A percentile compares a stretch with the other conserved stretches of the same genome.
These are phyloP conservation scores for Ormosia semicastrata DNA, from an alignment of 306 rosid species.

Conservation along the genomic window DNA sequence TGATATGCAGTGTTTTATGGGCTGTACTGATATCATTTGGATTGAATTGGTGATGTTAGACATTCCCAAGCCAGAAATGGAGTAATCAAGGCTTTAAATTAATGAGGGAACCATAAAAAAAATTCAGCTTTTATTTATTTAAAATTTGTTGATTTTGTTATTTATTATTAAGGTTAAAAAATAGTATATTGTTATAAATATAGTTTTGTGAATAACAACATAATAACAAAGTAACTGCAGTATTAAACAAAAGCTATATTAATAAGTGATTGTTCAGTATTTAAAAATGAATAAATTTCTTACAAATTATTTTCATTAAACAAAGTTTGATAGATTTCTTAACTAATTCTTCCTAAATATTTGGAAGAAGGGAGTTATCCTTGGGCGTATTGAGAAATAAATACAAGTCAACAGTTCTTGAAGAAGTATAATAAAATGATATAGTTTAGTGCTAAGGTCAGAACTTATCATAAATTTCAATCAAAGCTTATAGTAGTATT, in stretches of 20 bases:
- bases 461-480: too few species aligned
- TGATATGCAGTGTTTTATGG: background rate
- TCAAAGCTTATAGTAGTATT: background rate
- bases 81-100: background rate
- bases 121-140: background rate
- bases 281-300: too few species aligned
- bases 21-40: background rate
- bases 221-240: background rate
- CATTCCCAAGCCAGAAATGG: background rate
- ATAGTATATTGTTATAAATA: background rate
- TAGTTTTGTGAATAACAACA: background rate
- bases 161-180: background rate
- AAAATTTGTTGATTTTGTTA: background rate
- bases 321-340: too few species aligned
- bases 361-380: too few species aligned
- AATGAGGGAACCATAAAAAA: background rate
- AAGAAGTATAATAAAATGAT: too few species aligned
- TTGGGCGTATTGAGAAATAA: too few species aligned
- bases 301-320: too few species aligned
- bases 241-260: too few species aligned
- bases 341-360: too few species aligned
- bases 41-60: background rate
- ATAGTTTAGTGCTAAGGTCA: too few species aligned
- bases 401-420: too few species aligned
- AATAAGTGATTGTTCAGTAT: too few species aligned